Conservation (phyloP, 2,329 filamentous ascomycete genomes). For the Clonostachys chloroleuca region DNA sequence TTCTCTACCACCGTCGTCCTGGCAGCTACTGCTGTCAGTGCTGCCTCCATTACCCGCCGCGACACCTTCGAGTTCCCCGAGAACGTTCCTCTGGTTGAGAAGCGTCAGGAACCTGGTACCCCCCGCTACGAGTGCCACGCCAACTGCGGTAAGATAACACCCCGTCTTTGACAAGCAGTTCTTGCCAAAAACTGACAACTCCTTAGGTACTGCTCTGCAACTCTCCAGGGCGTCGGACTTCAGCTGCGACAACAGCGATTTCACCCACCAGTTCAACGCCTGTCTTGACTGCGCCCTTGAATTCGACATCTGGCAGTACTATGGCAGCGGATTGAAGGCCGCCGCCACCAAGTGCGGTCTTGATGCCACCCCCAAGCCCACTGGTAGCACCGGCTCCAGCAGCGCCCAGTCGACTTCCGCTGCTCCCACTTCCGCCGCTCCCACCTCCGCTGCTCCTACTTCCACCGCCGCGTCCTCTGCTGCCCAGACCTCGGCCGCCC, state of each 20-base stretch:
- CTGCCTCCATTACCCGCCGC: conserved; percentile 5
- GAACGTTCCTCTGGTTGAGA: conserved; percentile 26
- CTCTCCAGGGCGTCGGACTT: conserved; percentile 14
- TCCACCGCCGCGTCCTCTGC: conserved; percentile 3
- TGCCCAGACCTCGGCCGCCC: background rate
- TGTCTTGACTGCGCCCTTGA: conserved; percentile 38
- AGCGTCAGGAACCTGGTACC: conserved; percentile 28
- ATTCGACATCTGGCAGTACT: conserved; percentile 37
- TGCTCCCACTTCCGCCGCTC: conserved; percentile 5
- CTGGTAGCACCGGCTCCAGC: conserved; percentile 5
- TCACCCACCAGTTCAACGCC: conserved; percentile 31
- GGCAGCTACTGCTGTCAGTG: conserved; percentile 16
- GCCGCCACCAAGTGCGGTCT: conserved; percentile 29
- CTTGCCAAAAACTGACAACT: background rate
- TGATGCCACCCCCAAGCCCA: conserved; percentile 13
- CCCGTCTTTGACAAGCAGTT: conserved; percentile 7
- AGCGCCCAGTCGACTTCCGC: conserved; percentile 5
- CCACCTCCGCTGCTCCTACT: conserved; percentile 1
- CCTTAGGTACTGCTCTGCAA: conserved; percentile 20
- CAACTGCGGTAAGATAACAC: conserved; percentile 34
- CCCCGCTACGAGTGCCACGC: conserved; percentile 39
- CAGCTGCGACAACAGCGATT: conserved; percentile 24
- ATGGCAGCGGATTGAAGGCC: conserved; percentile 26
- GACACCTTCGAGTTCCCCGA: conserved; percentile 18
- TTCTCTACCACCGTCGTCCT: conserved; percentile 14